phyloP scores from a whole-genome alignment of 2,329 filamentous ascomycete species.

The Dothidotthia symphoricarpi region DNA sequence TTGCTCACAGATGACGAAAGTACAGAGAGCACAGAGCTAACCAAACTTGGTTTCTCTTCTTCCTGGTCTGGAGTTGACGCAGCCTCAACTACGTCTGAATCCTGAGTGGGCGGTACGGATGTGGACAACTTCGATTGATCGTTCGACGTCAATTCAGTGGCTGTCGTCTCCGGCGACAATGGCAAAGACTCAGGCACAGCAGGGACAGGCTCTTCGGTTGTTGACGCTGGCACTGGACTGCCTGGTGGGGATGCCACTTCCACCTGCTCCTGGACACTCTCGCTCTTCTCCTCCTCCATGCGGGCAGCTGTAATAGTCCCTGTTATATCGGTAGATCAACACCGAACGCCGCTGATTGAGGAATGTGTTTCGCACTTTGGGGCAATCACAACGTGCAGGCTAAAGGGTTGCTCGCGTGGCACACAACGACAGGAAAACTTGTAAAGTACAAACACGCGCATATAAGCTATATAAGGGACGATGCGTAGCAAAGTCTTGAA shows the following conservation, averaged over 20 bases:
- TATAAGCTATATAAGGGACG: constrained; percentile 37
- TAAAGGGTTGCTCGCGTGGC: constrained; percentile 40
- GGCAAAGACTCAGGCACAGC: constrained; percentile 16
- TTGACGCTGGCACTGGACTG: constrained; percentile 18
- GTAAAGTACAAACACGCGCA: constrained; percentile 34
- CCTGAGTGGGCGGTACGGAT: constrained; percentile 14
- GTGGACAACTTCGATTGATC: constrained; percentile 19
- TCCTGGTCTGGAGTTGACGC: constrained; percentile 7
- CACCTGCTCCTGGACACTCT: constrained; percentile 28
- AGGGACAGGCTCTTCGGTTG: constrained; percentile 22
- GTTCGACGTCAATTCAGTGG: constrained; percentile 17
- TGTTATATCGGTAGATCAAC: constrained; percentile 23
- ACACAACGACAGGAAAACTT: constrained; percentile 32
- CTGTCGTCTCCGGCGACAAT: constrained; percentile 18
- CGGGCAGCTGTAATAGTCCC: constrained; percentile 18
- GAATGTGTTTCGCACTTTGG: constrained; percentile 26
- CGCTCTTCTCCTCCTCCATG: constrained; percentile 38
- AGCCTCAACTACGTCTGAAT: constrained; percentile 5
- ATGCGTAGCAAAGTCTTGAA: constrained; percentile 24
- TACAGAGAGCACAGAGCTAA: no score
- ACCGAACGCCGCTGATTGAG: constrained; percentile 12
- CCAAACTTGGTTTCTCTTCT: no score
- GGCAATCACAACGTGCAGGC: constrained; percentile 23
- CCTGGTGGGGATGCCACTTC: constrained; percentile 30
- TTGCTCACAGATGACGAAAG: no score